These are phyloP conservation scores for Delitschia confertaspora DNA, from an alignment of 495 filamentous ascomycete genomes.

Conservation along the genomic window DNA sequence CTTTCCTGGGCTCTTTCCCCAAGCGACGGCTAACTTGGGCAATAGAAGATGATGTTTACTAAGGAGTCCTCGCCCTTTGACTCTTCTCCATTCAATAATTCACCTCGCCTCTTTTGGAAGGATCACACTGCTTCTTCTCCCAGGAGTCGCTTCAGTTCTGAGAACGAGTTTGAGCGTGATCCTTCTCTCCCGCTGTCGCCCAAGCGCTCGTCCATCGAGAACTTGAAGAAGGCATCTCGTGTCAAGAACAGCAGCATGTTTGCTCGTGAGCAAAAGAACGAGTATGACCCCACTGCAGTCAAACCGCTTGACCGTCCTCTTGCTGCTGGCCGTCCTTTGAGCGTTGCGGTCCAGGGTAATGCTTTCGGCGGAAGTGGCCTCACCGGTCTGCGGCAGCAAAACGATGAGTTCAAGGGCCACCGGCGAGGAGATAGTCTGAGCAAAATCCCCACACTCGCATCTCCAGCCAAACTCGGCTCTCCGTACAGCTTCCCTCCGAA, in stretches of 20 bases:
- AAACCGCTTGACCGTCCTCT: conserved; percentile 70
- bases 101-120: conserved; percentile 79
- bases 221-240: conserved; percentile 81
- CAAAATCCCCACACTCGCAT: conserved; percentile 29
- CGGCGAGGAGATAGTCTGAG: conserved; percentile 33
- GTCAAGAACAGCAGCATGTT: conserved; percentile 97
- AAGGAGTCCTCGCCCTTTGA: conserved; percentile 64
- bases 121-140: conserved; percentile 54
- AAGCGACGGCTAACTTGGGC: conserved; percentile 8
- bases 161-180: conserved; percentile 60
- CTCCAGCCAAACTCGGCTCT: conserved; percentile 14
- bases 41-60: conserved; percentile 45
- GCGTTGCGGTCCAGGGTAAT: conserved; percentile 55
- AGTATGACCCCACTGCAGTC: conserved; percentile 76
- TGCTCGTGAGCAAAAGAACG: conserved; percentile 75
- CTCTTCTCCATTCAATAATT: conserved; percentile 44
- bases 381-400: conserved; percentile 39
- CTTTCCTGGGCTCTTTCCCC: conserved; percentile 17
- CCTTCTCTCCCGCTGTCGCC: conserved; percentile 50
- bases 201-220: conserved; percentile 83
- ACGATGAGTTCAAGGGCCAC: conserved; percentile 31
- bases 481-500: conserved; percentile 29
- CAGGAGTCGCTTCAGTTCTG: conserved; percentile 52
- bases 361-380: conserved; percentile 42
- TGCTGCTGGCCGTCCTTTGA: conserved; percentile 50